A percentile compares a stretch with the other conserved stretches of the same genome.
These are phyloP conservation scores for Orbilia quercus DNA, from an alignment of 2,329 filamentous ascomycete genomes.

Conservation along the genomic window DNA sequence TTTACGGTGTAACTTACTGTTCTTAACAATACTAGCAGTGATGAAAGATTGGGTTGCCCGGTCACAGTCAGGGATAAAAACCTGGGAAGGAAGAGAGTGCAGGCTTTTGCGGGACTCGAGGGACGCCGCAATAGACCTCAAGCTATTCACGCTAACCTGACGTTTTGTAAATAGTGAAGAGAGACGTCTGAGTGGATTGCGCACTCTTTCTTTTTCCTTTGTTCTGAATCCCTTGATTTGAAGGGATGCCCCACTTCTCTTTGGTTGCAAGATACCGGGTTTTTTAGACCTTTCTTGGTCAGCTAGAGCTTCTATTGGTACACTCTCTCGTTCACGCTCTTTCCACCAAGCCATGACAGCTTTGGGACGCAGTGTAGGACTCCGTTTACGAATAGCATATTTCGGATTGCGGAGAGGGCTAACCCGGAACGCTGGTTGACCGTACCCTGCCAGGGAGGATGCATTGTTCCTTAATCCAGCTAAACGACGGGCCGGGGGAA, in stretches of 20 bases:
- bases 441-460: conserved; percentile 5
- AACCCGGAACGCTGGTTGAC: conserved; percentile 12
- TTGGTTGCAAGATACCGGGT: background rate
- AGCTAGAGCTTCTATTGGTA: background rate
- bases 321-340: conserved; percentile 41
- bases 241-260: background rate
- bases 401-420: conserved; percentile 27
- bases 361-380: conserved; percentile 17
- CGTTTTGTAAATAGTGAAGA: conserved; percentile 41
- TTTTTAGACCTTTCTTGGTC: background rate
- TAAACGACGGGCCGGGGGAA: conserved; percentile 1
- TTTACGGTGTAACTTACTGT: conserved; percentile 30
- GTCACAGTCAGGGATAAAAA: conserved; percentile 35
- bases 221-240: background rate
- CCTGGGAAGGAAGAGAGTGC: conserved; percentile 46
- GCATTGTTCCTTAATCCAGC: background rate
- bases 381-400: conserved; percentile 24
- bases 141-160: background rate
- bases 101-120: conserved; percentile 28
- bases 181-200: conserved; percentile 39
- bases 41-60: conserved; percentile 43
- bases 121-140: background rate
- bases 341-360: conserved; percentile 55
- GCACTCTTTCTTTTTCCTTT: conserved; percentile 15
- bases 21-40: conserved; percentile 37